Evolutionary conservation across 1,284 basidiomycete genomes (phyloP).

Genomic region (Irpex sp.): DNA sequence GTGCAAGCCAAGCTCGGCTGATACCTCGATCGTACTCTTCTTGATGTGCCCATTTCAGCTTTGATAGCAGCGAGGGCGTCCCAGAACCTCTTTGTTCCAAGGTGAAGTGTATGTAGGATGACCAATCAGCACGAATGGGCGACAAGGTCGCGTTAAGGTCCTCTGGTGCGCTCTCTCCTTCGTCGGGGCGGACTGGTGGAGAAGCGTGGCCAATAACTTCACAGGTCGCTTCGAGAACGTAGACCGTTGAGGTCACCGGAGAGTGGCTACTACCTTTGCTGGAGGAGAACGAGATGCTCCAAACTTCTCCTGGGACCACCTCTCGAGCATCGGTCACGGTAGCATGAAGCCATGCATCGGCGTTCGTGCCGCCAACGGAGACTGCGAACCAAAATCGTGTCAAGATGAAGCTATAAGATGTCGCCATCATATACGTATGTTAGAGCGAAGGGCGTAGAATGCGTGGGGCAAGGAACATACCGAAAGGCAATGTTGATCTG

Average conservation of each 20-base stretch:
- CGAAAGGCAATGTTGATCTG: constrained; percentile 55
- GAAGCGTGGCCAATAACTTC: constrained; percentile 55
- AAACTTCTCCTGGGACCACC: constrained; percentile 53
- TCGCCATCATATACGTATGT: background rate
- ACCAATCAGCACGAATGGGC: constrained; percentile 62
- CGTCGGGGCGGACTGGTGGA: background rate
- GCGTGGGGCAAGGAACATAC: constrained; percentile 30
- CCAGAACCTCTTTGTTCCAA: background rate
- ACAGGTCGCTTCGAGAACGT: constrained; percentile 64
- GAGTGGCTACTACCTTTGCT: background rate
- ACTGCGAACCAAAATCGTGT: constrained; percentile 60
- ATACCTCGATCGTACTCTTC: constrained; percentile 70
- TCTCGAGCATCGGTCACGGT: constrained; percentile 44
- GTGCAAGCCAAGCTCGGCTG: constrained; percentile 57
- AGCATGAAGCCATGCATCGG: constrained; percentile 30
- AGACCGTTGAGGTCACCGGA: constrained; percentile 31
- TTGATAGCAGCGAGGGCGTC: background rate
- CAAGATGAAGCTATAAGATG: constrained; percentile 48
- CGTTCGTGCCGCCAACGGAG: constrained; percentile 40
- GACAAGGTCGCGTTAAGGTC: background rate
- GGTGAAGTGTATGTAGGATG: constrained; percentile 42
- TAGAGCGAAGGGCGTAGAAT: background rate
- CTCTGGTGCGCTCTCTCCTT: background rate
- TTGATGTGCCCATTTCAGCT: constrained; percentile 55
- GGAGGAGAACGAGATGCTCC: constrained; percentile 40